These are phyloP conservation scores for Immersiporthe knoxdaviesiana DNA, from an alignment of 2,329 filamentous ascomycete species.

Conservation along the genomic window DNA sequence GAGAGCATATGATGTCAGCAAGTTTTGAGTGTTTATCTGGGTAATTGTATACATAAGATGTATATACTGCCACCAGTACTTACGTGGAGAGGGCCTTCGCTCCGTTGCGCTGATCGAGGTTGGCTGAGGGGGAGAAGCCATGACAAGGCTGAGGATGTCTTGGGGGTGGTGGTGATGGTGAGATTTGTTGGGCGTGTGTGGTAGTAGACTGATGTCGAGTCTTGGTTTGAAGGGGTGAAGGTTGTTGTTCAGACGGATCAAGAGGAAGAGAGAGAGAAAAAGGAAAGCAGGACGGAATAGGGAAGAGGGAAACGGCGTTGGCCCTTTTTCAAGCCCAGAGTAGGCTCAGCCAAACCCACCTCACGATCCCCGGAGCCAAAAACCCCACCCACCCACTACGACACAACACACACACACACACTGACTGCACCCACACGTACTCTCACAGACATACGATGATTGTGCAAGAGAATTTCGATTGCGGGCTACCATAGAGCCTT, in stretches of 20 bases:
- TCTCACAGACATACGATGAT: neutral
- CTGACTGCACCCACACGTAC: too few species aligned
- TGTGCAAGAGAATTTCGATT: slow-evolving; percentile 1
- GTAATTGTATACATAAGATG: neutral
- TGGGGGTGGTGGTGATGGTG: neutral
- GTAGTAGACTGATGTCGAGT: neutral
- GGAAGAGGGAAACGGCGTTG: neutral
- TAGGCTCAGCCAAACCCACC: neutral
- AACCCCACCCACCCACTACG: neutral
- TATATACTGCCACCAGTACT: neutral
- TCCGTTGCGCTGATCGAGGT: slow-evolving; percentile 14
- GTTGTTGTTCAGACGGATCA: neutral
- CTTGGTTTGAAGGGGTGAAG: neutral
- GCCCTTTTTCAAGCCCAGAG: slow-evolving; percentile 5
- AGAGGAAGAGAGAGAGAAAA: neutral
- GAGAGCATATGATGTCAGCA: slow-evolving; percentile 3
- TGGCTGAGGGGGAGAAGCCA: slow-evolving; percentile 18
- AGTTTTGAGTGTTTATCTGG: neutral
- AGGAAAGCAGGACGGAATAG: neutral
- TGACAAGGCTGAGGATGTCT: slow-evolving; percentile 11
- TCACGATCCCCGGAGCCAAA: neutral
- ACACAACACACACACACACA: neutral
- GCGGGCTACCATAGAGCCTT: neutral
- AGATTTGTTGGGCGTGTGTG: neutral
- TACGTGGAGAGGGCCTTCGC: slow-evolving; percentile 16